Conservation (phyloP, 805 yeast genomes). For the Ogataea methanolica region DNA sequence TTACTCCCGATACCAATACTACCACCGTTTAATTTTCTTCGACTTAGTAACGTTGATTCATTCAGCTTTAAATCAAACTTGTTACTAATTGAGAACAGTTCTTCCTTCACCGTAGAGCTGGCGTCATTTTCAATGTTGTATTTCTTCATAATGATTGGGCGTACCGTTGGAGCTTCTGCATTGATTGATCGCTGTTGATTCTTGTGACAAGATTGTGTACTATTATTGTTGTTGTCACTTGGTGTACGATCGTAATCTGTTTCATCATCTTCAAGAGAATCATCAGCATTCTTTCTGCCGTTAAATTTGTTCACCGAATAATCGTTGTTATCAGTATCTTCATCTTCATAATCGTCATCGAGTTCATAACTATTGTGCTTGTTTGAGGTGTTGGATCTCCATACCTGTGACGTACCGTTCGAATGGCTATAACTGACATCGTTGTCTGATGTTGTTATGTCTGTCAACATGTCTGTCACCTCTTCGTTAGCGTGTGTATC, state of each 20-base stretch:
- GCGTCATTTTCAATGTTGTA: conserved; percentile 1
- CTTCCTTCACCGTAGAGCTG: too few relatives aligned
- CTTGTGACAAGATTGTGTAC: too few relatives aligned
- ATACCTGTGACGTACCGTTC: conserved; percentile 4
- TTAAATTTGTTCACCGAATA: background rate
- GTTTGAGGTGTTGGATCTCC: background rate
- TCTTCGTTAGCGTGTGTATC: background rate
- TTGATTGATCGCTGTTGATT: background rate
- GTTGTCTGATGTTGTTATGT: too few relatives aligned
- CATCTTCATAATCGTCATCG: conserved; percentile 9
- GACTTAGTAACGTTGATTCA: conserved; percentile 56
- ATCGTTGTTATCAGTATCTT: conserved; percentile 2
- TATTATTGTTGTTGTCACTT: conserved; percentile 1
- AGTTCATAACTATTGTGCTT: conserved; percentile 1
- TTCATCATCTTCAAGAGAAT: conserved; percentile 6
- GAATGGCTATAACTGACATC: too few relatives aligned
- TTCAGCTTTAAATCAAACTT: conserved; percentile 56
- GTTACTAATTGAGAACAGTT: background rate
- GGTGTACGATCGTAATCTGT: conserved; percentile 14
- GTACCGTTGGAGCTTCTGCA: background rate
- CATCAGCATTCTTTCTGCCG: conserved; percentile 1
- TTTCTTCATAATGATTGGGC: conserved; percentile 3
- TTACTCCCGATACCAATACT: conserved; percentile 23
- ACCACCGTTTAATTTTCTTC: conserved; percentile 33
- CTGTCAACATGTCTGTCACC: too few relatives aligned